Evolutionary conservation across 139 green algal species (phyloP).

Genomic region (Tetraselmis chui): DNA sequence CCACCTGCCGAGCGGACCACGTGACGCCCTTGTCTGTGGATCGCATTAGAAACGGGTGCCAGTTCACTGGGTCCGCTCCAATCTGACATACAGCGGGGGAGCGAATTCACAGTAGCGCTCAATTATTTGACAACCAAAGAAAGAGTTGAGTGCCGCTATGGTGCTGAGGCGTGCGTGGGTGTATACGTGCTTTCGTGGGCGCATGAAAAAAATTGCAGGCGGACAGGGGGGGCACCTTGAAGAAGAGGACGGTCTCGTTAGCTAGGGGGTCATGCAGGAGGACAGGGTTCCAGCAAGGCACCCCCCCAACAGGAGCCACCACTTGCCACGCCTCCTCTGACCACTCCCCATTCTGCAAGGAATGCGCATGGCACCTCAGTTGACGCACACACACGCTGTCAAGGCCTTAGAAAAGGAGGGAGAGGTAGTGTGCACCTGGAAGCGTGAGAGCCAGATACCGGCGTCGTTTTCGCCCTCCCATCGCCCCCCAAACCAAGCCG

Average conservation of each 20-base stretch:
- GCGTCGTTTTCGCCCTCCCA: conserved; percentile 7
- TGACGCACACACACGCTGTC: not conserved
- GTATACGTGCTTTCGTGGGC: too few relatives aligned
- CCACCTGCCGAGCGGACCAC: not conserved
- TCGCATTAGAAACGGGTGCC: not conserved
- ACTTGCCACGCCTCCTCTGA: not conserved
- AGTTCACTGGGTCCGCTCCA: not conserved
- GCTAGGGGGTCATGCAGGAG: not conserved
- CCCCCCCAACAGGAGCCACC: not conserved
- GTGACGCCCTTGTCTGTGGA: not conserved
- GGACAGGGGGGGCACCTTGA: too few relatives aligned
- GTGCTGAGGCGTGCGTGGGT: too few relatives aligned
- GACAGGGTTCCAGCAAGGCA: conserved; percentile 7
- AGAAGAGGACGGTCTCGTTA: conserved; percentile 1
- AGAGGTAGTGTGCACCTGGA: not conserved
- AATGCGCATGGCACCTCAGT: not conserved
- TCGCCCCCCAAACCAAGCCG: conserved; percentile 4
- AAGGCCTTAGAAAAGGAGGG: not conserved
- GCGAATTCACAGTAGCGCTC: too few relatives aligned
- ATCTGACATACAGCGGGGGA: not conserved
- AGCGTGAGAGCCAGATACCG: conserved; percentile 3
- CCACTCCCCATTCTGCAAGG: not conserved
- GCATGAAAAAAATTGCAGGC: too few relatives aligned
- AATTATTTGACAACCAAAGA: too few relatives aligned
- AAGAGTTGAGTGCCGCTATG: too few relatives aligned